These are phyloP conservation scores for Peronosclerospora sorghi DNA, from an alignment of 352 stramenopile genomes.

Conservation along the genomic window DNA sequence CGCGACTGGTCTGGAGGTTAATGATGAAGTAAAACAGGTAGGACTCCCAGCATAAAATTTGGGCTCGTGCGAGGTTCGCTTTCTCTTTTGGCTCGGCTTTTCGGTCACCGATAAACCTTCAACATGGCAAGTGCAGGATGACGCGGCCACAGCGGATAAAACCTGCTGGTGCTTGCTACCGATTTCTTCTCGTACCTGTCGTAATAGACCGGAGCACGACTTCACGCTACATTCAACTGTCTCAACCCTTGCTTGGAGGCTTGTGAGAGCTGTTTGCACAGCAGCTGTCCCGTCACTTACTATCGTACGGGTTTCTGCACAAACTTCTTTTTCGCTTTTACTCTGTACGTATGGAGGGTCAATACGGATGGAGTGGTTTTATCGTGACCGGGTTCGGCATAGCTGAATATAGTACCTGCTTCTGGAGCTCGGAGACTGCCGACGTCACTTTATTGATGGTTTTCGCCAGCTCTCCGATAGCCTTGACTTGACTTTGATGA, in stretches of 20 bases:
- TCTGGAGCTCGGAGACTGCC: constrained; percentile 13
- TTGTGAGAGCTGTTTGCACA: constrained; percentile 12
- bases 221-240: constrained; percentile 16
- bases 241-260: constrained; percentile 11
- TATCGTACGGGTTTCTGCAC: constrained; percentile 7
- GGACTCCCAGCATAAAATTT: background rate
- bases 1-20: background rate
- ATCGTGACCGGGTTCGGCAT: background rate
- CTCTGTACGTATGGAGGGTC: constrained; percentile 4
- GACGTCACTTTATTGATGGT: constrained; percentile 9
- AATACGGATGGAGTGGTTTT: constrained; percentile 5
- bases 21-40: background rate
- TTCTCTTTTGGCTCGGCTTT: constrained; percentile 10
- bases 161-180: constrained; percentile 11
- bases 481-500: constrained; percentile 5
- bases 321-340: constrained; percentile 4
- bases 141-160: constrained; percentile 11
- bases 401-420: constrained; percentile 18
- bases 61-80: background rate
- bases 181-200: constrained; percentile 4
- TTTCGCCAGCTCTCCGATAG: constrained; percentile 6
- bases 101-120: background rate
- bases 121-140: constrained; percentile 11
- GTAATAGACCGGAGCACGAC: constrained; percentile 11
- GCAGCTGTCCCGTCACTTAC: constrained; percentile 5